These are phyloP conservation scores for Phytophthora capsici DNA, from an alignment of 352 stramenopile genomes.

Conservation along the genomic window DNA sequence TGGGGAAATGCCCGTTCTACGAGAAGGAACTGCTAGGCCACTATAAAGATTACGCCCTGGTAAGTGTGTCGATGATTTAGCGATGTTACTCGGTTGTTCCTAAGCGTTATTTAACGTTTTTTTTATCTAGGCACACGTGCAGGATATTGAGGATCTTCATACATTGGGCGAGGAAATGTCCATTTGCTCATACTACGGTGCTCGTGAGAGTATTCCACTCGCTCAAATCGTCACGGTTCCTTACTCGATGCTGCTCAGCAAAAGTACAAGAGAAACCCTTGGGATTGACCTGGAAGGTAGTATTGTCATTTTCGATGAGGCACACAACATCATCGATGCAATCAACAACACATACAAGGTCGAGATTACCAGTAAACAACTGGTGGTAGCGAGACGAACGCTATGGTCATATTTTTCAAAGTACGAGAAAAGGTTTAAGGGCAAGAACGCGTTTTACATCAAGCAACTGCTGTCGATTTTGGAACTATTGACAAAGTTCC, in stretches of 20 bases:
- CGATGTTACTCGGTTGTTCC: conserved; percentile 1
- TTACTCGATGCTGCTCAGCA: conserved; percentile 94
- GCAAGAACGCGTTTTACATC: conserved; percentile 90
- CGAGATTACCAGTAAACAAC: conserved; percentile 73
- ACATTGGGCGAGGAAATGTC: conserved; percentile 90
- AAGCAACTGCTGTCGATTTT: conserved; percentile 87
- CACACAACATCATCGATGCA: conserved; percentile 98
- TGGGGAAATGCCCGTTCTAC: conserved; percentile 83
- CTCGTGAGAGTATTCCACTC: conserved; percentile 86
- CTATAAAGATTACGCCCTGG: conserved; percentile 83
- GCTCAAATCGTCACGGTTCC: conserved; percentile 93
- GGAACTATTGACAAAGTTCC: conserved; percentile 79
- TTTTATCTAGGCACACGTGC: conserved; percentile 64
- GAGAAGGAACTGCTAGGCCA: conserved; percentile 73
- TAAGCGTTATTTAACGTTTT: conserved; percentile 6
- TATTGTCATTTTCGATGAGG: conserved; percentile 98
- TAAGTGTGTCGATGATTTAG: conserved; percentile 30
- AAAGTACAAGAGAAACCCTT: conserved; percentile 90
- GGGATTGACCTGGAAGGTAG: conserved; percentile 86
- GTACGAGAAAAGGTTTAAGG: conserved; percentile 89
- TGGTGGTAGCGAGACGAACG: conserved; percentile 71
- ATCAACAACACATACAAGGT: conserved; percentile 93
- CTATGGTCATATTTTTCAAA: conserved; percentile 90
- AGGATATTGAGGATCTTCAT: conserved; percentile 97
- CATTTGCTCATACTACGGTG: conserved; percentile 98